phyloP scores from a whole-genome alignment of 352 stramenopile genomes.

The Phytophthora litchii region DNA sequence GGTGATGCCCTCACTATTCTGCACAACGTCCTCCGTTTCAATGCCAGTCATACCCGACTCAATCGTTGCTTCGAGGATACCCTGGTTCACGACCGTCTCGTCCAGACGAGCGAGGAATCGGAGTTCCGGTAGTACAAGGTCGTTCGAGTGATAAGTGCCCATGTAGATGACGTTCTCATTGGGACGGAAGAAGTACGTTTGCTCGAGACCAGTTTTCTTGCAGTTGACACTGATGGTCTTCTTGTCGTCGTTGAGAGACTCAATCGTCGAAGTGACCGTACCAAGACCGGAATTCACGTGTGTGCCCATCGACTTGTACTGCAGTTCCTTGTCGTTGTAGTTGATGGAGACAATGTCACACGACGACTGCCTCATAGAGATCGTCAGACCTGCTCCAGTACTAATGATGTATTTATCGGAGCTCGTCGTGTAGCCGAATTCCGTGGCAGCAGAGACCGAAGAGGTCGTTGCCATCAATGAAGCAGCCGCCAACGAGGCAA shows the following conservation, averaged over 20 bases:
- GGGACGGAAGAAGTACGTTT: conserved; percentile 40
- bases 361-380: conserved; percentile 45
- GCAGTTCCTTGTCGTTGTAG: conserved; percentile 46
- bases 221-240: conserved; percentile 56
- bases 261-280: conserved; percentile 35
- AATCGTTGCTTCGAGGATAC: conserved; percentile 42
- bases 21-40: conserved; percentile 48
- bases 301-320: conserved; percentile 49
- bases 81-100: conserved; percentile 40
- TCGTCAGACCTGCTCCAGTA: conserved; percentile 32
- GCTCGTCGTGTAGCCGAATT: conserved; percentile 41
- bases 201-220: conserved; percentile 38
- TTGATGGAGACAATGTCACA: conserved; percentile 49
- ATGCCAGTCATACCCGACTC: conserved; percentile 41
- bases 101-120: conserved; percentile 54
- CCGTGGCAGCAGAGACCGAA: conserved; percentile 21
- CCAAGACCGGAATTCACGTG: conserved; percentile 53
- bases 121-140: conserved; percentile 42
- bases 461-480: conserved; percentile 9
- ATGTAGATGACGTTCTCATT: conserved; percentile 65
- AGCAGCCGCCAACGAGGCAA: conserved; percentile 12
- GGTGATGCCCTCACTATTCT: conserved; percentile 36
- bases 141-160: conserved; percentile 50
- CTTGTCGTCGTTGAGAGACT: conserved; percentile 36
- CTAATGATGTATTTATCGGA: conserved; percentile 44